phyloP scores from a whole-genome alignment of 2,329 filamentous ascomycete genomes.

The Thelonectria blattea region DNA sequence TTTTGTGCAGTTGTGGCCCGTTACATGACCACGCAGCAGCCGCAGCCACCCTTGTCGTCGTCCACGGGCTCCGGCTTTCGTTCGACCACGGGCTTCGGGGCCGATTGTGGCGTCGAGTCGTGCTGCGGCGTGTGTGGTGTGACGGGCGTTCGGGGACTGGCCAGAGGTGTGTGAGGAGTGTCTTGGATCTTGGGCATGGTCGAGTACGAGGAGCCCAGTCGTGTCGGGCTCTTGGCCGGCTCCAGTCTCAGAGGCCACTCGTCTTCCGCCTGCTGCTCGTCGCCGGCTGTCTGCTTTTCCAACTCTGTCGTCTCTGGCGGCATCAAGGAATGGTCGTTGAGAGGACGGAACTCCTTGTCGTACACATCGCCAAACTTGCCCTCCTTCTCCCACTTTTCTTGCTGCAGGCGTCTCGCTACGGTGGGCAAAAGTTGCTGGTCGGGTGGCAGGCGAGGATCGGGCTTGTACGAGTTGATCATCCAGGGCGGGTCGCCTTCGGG shows the following conservation, averaged over 20 bases:
- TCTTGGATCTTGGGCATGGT: conserved; percentile 66
- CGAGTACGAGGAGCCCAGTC: conserved; percentile 62
- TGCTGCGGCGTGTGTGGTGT: conserved; percentile 33
- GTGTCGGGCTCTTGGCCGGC: conserved; percentile 53
- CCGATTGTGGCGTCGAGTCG: conserved; percentile 24
- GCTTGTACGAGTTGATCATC: conserved; percentile 94
- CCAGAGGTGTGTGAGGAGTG: conserved; percentile 44
- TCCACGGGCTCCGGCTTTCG: conserved; percentile 35
- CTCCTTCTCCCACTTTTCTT: conserved; percentile 94
- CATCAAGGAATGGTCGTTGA: conserved; percentile 70
- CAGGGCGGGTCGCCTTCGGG: conserved; percentile 96
- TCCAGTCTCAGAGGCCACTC: conserved; percentile 67
- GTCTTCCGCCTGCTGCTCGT: conserved; percentile 32
- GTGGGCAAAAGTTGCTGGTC: conserved; percentile 96
- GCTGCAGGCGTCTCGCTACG: conserved; percentile 86
- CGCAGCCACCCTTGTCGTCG: conserved; percentile 53
- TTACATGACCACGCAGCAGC: conserved; percentile 60
- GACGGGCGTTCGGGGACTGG: conserved; percentile 54
- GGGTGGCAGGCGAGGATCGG: conserved; percentile 89
- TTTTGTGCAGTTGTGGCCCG: background rate
- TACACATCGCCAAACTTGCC: conserved; percentile 85
- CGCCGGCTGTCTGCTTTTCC: conserved; percentile 34
- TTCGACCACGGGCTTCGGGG: conserved; percentile 23
- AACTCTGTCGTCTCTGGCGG: conserved; percentile 52
- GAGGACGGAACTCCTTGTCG: conserved; percentile 83